Conservation (phyloP, 176 grass and related monocot species). For the Musa schizocarpa region DNA sequence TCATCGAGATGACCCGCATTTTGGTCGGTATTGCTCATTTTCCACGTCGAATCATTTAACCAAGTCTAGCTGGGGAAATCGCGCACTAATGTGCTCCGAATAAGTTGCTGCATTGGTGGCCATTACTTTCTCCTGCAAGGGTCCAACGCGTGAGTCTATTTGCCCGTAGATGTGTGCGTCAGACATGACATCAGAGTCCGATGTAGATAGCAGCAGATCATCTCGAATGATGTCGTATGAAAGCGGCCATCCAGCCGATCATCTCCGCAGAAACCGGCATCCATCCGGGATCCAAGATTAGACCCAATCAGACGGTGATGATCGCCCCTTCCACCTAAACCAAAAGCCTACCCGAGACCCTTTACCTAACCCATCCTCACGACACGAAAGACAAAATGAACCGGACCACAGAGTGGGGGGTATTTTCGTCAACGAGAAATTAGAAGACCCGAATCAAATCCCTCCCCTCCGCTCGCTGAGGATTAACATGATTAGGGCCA, state of each 20-base stretch:
- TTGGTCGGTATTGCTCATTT: no score
- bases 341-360: background rate
- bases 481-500: background rate
- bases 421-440: background rate
- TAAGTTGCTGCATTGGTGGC: no score
- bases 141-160: background rate
- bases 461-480: background rate
- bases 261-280: background rate
- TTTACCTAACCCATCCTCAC: slow-evolving; percentile 3
- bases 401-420: background rate
- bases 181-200: background rate
- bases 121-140: background rate
- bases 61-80: background rate
- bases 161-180: background rate
- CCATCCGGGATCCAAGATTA: background rate
- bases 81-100: no score
- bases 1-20: no score
- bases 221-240: background rate
- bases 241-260: background rate
- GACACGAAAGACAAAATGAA: slow-evolving; percentile 1
- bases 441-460: background rate
- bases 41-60: background rate
- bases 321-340: background rate
- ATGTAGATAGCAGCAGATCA: background rate
- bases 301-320: background rate